Conservation (phyloP, 148 eudicot genomes). For the Fagopyrum esculentum region DNA sequence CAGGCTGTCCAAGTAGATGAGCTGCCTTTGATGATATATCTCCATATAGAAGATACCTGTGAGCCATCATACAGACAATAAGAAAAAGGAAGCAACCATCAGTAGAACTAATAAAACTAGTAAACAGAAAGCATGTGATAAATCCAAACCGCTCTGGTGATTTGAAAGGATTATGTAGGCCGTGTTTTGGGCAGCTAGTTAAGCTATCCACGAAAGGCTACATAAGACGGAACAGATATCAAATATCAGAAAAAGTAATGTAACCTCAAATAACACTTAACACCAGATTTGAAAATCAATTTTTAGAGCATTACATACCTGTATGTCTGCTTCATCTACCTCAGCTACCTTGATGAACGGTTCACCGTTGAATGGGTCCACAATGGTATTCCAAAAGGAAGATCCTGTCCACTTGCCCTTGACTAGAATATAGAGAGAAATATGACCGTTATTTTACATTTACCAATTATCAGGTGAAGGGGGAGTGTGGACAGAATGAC, state of each 20-base stretch:
- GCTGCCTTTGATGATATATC: conserved; percentile 85
- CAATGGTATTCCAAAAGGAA: conserved; percentile 67
- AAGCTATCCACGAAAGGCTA: conserved; percentile 99
- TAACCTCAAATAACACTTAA: neutral
- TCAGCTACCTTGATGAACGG: conserved; percentile 90
- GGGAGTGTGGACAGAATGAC: neutral
- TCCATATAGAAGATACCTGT: conserved; percentile 89
- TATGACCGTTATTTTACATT: neutral
- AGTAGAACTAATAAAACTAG: conserved; percentile 6
- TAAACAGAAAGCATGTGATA: conserved; percentile 3
- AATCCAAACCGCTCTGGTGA: conserved; percentile 79
- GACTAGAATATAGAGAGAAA: conserved; percentile 36
- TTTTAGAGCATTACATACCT: conserved; percentile 32
- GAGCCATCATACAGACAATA: conserved; percentile 4
- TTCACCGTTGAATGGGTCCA: conserved; percentile 93
- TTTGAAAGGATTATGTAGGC: conserved; percentile 94
- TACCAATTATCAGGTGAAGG: neutral
- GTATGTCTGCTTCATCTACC: conserved; percentile 58
- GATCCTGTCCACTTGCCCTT: conserved; percentile 84
- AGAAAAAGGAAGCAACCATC: neutral
- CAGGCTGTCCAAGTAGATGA: conserved; percentile 67
- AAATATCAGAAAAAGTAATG: neutral
- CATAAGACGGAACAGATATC: conserved; percentile 12
- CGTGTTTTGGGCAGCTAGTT: conserved; percentile 90
- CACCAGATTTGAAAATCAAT: neutral